A percentile compares a stretch with the other conserved stretches of the same genome.
Evolutionary conservation across 768 basidiomycete species (phyloP).

Genomic region (Termitomyces sp.): DNA sequence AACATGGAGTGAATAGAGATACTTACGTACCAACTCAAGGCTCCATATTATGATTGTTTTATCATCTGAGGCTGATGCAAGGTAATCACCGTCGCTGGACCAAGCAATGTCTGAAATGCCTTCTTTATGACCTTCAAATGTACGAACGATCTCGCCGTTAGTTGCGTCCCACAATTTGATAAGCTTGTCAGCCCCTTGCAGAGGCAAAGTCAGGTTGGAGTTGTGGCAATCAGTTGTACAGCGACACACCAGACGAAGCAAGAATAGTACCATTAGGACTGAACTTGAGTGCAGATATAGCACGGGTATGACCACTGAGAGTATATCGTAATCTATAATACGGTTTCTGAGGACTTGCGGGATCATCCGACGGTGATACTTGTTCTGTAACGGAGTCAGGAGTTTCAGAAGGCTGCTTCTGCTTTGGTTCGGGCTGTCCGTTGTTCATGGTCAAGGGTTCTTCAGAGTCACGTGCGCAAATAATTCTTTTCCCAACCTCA

Average conservation of each 20-base stretch:
- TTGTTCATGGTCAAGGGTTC: slow-evolving; percentile 3
- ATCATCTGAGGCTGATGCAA: slow-evolving; percentile 94
- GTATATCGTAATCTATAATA: slow-evolving; percentile 55
- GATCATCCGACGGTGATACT: neutral
- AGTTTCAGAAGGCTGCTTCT: neutral
- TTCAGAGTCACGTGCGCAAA: slow-evolving; percentile 22
- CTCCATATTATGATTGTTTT: slow-evolving; percentile 85
- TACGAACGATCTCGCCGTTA: slow-evolving; percentile 68
- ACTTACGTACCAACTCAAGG: slow-evolving; percentile 48
- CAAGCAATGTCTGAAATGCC: slow-evolving; percentile 92
- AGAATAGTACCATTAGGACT: slow-evolving; percentile 78
- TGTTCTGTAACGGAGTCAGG: neutral
- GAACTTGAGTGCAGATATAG: slow-evolving; percentile 84
- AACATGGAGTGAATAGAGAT: slow-evolving; percentile 4
- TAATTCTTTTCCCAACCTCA: slow-evolving; percentile 9
- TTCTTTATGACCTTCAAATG: slow-evolving; percentile 65
- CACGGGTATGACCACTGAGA: slow-evolving; percentile 76
- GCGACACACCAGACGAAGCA: slow-evolving; percentile 74
- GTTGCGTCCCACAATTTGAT: slow-evolving; percentile 78
- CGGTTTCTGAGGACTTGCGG: slow-evolving; percentile 22
- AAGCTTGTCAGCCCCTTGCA: slow-evolving; percentile 76
- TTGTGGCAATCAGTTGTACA: slow-evolving; percentile 6
- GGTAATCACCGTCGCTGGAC: slow-evolving; percentile 73
- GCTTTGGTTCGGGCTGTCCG: neutral
- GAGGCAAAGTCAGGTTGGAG: slow-evolving; percentile 18